phyloP scores from a whole-genome alignment of 192 early-diverging fungal genomes.

The Umbelopsis vinacea region DNA sequence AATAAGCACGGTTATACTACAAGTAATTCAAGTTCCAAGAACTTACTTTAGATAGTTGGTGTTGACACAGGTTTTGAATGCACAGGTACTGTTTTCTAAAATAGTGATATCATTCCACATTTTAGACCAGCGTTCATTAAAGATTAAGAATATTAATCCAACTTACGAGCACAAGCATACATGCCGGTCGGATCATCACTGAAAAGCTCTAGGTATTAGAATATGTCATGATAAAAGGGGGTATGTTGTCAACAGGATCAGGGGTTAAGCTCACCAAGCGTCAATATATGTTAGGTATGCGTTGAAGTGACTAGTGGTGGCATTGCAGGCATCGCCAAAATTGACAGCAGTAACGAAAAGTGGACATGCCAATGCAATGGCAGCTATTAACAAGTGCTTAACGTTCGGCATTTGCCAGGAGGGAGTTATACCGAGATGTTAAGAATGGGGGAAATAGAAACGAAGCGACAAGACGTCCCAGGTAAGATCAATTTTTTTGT shows the following conservation, averaged over 20 bases:
- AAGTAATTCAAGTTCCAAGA: neutral
- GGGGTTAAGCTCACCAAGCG: neutral
- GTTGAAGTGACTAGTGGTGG: slow-evolving; percentile 1
- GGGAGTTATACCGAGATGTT: neutral
- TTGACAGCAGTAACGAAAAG: neutral
- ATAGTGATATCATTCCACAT: neutral
- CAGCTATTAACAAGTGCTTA: neutral
- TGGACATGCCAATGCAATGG: neutral
- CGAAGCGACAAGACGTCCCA: too few relatives aligned
- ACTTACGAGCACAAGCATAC: slow-evolving; percentile 21
- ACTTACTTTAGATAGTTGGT: slow-evolving; percentile 29
- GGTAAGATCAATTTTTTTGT: neutral
- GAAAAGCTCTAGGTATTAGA: neutral
- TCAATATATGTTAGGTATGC: slow-evolving; percentile 14
- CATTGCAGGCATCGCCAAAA: neutral
- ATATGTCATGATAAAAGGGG: neutral
- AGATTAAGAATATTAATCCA: neutral
- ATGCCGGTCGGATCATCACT: slow-evolving; percentile 13
- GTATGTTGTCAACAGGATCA: too few relatives aligned
- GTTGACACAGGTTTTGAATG: slow-evolving; percentile 24
- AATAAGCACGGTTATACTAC: neutral
- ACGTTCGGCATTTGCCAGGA: neutral
- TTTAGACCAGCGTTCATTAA: neutral
- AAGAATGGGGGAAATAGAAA: neutral
- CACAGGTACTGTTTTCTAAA: slow-evolving; percentile 21